Percentiles rank a stretch among this genome's conserved stretches.
Conservation (phyloP, 345 rosid species). For the Syzygium grande region DNA sequence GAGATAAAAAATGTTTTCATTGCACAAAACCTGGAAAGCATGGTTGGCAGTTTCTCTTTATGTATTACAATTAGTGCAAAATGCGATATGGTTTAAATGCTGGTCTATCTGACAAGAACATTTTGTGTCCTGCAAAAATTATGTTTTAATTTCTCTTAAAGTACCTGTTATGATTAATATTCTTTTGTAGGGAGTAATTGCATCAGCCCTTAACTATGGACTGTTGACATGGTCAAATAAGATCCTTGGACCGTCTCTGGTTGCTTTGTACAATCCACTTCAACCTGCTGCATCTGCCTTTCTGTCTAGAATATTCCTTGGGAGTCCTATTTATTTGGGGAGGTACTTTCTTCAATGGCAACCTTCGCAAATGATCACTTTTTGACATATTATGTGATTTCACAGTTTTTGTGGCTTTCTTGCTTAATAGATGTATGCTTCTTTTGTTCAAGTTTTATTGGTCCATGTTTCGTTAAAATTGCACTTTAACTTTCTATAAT, state of each 20-base stretch:
- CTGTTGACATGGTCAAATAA: conserved; percentile 97
- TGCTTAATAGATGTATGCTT: not conserved
- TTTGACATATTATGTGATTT: not conserved
- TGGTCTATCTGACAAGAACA: not conserved
- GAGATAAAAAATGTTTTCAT: not conserved
- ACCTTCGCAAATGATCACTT: not conserved
- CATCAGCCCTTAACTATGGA: conserved; percentile 89
- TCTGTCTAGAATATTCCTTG: conserved; percentile 83
- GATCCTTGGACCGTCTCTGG: conserved; percentile 91
- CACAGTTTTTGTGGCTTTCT: not conserved
- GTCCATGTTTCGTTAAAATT: not conserved
- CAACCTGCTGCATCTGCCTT: conserved; percentile 90
- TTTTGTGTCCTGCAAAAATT: not conserved
- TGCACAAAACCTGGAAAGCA: not conserved
- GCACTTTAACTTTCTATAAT: not conserved
- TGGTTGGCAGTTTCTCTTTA: not conserved
- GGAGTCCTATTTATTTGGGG: conserved; percentile 89
- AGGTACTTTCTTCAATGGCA: conserved; percentile 35
- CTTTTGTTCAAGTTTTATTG: not conserved
- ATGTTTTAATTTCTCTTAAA: not conserved
- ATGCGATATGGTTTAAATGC: not conserved
- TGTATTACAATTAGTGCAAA: not conserved
- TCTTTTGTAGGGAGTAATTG: conserved; percentile 58
- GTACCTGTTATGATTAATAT: not conserved
- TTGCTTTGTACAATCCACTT: conserved; percentile 93